These are phyloP conservation scores for Claviceps capensis DNA, from an alignment of 2,329 filamentous ascomycete genomes.

Conservation along the genomic window DNA sequence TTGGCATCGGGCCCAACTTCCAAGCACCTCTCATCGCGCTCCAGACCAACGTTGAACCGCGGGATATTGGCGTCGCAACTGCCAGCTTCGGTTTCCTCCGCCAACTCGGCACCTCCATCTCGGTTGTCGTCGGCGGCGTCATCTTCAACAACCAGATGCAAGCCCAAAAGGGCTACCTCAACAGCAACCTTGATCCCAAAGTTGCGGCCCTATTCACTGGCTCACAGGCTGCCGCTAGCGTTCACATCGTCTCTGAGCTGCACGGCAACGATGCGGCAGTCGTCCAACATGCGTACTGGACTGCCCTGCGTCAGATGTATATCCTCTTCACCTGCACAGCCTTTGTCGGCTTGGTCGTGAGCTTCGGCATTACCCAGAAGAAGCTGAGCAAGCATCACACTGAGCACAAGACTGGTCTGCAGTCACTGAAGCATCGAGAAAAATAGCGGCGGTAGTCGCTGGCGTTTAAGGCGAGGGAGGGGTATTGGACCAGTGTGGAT, in stretches of 20 bases:
- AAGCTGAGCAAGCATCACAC: conserved; percentile 40
- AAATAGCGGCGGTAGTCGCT: conserved; percentile 6
- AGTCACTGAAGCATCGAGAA: conserved; percentile 23
- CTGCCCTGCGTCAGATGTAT: conserved; percentile 40
- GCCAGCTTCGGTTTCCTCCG: conserved; percentile 54
- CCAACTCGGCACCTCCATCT: conserved; percentile 53
- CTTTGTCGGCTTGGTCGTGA: conserved; percentile 31
- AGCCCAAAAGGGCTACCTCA: conserved; percentile 34
- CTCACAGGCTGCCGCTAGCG: conserved; percentile 46
- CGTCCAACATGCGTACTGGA: conserved; percentile 34
- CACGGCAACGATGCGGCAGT: conserved; percentile 28
- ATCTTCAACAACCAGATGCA: conserved; percentile 67
- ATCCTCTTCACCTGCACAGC: conserved; percentile 40
- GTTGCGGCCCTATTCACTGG: conserved; percentile 41
- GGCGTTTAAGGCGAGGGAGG: background rate
- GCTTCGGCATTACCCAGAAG: conserved; percentile 33
- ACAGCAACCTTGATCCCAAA: conserved; percentile 33
- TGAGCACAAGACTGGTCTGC: conserved; percentile 44
- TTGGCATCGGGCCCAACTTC: conserved; percentile 56
- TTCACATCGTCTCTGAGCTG: conserved; percentile 40
- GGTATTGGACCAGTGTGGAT: too few species aligned
- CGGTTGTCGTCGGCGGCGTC: conserved; percentile 62
- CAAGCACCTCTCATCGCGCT: conserved; percentile 55
- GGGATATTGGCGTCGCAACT: conserved; percentile 55
- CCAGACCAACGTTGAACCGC: conserved; percentile 45